Conservation (phyloP, 2,329 filamentous ascomycete genomes). For the Pezicula radicicola region DNA sequence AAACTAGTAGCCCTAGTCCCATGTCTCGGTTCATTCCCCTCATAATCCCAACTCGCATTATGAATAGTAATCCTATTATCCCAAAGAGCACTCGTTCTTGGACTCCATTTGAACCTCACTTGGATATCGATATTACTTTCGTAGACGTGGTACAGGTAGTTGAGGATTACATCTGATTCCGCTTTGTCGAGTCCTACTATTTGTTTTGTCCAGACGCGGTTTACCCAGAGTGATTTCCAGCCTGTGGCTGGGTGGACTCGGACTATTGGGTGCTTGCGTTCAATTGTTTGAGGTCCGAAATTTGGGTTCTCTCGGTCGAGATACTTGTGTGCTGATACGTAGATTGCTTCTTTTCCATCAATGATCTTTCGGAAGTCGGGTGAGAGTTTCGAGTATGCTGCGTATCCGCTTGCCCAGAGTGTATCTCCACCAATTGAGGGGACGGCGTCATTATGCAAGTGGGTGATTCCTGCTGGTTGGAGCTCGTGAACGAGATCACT, state of each 20-base stretch:
- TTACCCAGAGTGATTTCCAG: conserved; percentile 73
- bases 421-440: conserved; percentile 61
- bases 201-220: conserved; percentile 63
- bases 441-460: conserved; percentile 67
- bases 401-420: conserved; percentile 69
- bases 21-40: conserved; percentile 62
- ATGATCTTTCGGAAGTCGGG: conserved; percentile 69
- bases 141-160: conserved; percentile 66
- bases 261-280: conserved; percentile 66
- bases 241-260: conserved; percentile 70
- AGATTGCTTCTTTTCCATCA: conserved; percentile 63
- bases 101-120: conserved; percentile 68
- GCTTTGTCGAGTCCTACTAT: conserved; percentile 68
- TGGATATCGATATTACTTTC: conserved; percentile 69
- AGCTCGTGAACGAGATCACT: conserved; percentile 66
- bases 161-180: conserved; percentile 66
- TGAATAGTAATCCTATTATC: conserved; percentile 74
- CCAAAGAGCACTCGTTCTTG: conserved; percentile 65
- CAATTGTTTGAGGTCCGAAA: conserved; percentile 62
- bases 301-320: conserved; percentile 60
- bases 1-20: conserved; percentile 69
- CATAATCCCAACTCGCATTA: conserved; percentile 73
- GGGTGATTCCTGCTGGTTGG: conserved; percentile 68
- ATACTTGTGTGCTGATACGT: conserved; percentile 63
- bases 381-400: conserved; percentile 70